Conservation (phyloP, 106 monocot species). For the Dendrobium chrysotoxum region DNA sequence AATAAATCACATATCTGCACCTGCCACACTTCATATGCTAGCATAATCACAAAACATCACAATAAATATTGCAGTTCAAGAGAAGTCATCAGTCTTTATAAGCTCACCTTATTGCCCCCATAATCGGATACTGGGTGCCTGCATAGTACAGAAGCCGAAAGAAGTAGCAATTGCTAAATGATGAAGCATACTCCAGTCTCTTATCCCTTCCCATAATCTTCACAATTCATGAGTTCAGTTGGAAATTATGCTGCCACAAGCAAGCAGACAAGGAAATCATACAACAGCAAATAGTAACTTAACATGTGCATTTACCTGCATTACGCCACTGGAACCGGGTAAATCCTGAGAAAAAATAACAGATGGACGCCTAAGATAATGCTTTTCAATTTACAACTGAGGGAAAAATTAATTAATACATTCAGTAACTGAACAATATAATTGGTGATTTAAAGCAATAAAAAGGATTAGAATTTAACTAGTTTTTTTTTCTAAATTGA, state of each 20-base stretch:
- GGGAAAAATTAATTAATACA: background rate
- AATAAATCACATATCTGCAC: background rate
- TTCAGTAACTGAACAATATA: background rate
- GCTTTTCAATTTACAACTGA: too few relatives aligned
- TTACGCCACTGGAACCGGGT: slow-evolving; percentile 90
- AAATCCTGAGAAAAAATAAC: slow-evolving; percentile 61
- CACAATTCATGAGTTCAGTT: slow-evolving; percentile 8
- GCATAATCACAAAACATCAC: too few relatives aligned
- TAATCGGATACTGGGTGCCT: slow-evolving; percentile 89
- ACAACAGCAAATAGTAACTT: background rate
- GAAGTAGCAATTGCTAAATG: slow-evolving; percentile 79
- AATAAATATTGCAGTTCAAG: too few relatives aligned
- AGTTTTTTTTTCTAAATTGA: too few relatives aligned
- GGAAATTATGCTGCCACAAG: slow-evolving; percentile 2
- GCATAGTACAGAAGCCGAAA: slow-evolving; percentile 92
- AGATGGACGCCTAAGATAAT: background rate
- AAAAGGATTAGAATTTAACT: too few relatives aligned
- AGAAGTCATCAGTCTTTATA: too few relatives aligned
- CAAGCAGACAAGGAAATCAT: background rate
- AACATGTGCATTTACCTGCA: slow-evolving; percentile 60
- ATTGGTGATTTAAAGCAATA: too few relatives aligned
- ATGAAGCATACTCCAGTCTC: slow-evolving; percentile 89
- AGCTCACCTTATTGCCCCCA: slow-evolving; percentile 83
- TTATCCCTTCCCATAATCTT: slow-evolving; percentile 94
- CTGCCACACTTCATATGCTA: too few relatives aligned